Evolutionary conservation across 2,329 filamentous ascomycete species (phyloP).

Genomic region (Amauroascus niger): DNA sequence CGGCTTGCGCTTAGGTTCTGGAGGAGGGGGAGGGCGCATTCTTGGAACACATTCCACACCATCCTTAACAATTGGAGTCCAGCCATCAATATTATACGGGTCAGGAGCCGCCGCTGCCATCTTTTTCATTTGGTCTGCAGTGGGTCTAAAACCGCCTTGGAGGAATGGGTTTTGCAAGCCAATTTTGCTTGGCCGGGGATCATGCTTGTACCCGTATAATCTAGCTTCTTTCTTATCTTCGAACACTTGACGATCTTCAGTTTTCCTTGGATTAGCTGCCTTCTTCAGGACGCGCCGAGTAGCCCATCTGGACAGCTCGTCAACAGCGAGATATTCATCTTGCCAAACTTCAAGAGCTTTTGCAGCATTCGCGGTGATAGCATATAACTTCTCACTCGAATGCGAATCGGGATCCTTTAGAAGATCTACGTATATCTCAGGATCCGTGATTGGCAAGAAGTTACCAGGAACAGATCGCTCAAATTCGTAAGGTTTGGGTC

Average conservation of each 20-base stretch:
- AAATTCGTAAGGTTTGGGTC: conserved; percentile 30
- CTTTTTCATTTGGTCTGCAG: conserved; percentile 34
- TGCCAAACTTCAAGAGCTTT: conserved; percentile 47
- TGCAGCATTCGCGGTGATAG: conserved; percentile 46
- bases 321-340: conserved; percentile 47
- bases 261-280: conserved; percentile 43
- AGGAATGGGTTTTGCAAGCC: conserved; percentile 49
- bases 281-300: conserved; percentile 44
- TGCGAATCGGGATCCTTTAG: conserved; percentile 34
- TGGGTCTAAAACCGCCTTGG: conserved; percentile 43
- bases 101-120: conserved; percentile 30
- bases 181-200: conserved; percentile 38
- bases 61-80: conserved; percentile 30
- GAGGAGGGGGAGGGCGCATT: conserved; percentile 23
- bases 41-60: conserved; percentile 32
- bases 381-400: conserved; percentile 45
- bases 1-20: conserved; percentile 24
- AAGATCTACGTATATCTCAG: conserved; percentile 30
- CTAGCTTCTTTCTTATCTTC: conserved; percentile 53
- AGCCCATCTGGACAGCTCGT: conserved; percentile 41
- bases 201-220: conserved; percentile 51
- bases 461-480: conserved; percentile 25
- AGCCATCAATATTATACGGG: conserved; percentile 36
- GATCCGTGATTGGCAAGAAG: conserved; percentile 30
- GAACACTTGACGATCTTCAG: conserved; percentile 42